Conservation (phyloP, 2,329 filamentous ascomycete genomes). For the Nothophaeocryptopus gaeumannii region DNA sequence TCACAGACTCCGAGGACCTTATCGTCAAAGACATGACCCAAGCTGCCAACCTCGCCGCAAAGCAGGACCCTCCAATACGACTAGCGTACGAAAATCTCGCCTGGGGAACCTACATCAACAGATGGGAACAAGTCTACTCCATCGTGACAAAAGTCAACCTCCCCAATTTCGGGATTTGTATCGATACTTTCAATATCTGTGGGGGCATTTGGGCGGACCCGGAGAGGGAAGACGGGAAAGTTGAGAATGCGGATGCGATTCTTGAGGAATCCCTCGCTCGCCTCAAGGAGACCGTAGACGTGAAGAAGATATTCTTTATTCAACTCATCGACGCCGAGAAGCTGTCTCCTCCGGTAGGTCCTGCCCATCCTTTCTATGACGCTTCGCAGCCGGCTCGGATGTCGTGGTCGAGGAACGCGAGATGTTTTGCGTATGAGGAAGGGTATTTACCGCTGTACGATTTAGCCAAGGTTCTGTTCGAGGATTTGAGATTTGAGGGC, state of each 20-base stretch:
- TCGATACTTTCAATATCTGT: constrained; percentile 77
- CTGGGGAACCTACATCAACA: constrained; percentile 67
- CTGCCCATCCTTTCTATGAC: constrained; percentile 58
- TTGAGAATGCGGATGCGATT: constrained; percentile 52
- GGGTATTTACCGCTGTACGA: constrained; percentile 63
- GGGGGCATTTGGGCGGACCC: constrained; percentile 70
- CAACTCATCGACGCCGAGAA: constrained; percentile 73
- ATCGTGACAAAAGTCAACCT: constrained; percentile 63
- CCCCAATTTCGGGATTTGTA: constrained; percentile 70
- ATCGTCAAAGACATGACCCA: constrained; percentile 62
- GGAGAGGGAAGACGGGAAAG: constrained; percentile 50
- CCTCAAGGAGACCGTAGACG: constrained; percentile 55
- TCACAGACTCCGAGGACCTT: constrained; percentile 45
- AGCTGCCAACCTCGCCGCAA: constrained; percentile 64
- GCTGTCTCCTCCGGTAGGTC: constrained; percentile 55
- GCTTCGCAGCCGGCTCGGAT: constrained; percentile 60
- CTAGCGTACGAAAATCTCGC: constrained; percentile 72
- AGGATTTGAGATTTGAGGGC: constrained; percentile 62
- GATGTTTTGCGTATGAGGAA: constrained; percentile 64
- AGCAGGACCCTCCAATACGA: constrained; percentile 50
- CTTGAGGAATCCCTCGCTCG: constrained; percentile 54
- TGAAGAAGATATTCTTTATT: constrained; percentile 67
- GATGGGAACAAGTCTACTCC: constrained; percentile 70
- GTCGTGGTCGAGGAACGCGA: constrained; percentile 77
- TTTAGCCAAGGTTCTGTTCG: constrained; percentile 59